phyloP scores from a whole-genome alignment of 306 rosid genomes.

The Casuarina glauca region DNA sequence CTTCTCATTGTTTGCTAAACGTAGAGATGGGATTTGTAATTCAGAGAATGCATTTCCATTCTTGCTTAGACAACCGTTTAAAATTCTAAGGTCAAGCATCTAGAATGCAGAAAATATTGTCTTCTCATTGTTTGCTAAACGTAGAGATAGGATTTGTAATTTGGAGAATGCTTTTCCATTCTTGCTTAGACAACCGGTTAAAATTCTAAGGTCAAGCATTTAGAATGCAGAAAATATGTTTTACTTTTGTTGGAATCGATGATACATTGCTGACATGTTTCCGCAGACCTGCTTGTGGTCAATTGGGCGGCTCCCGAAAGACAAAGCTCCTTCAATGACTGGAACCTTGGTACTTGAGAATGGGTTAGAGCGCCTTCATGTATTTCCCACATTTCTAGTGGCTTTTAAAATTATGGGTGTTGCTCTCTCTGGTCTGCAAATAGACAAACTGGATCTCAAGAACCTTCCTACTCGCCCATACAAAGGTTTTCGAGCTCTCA shows the following conservation, averaged over 20 bases:
- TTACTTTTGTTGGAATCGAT: conserved; percentile 7
- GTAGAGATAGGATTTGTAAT: background rate
- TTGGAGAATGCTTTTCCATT: background rate
- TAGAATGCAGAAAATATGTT: background rate
- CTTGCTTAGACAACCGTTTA: background rate
- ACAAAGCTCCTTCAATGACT: conserved; percentile 85
- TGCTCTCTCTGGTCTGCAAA: conserved; percentile 86
- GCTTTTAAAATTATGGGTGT: conserved; percentile 82
- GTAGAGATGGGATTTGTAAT: background rate
- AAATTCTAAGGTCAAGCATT: background rate
- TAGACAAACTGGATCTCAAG: conserved; percentile 78
- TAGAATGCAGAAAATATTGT: background rate
- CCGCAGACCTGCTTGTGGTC: conserved; percentile 86
- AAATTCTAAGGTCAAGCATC: background rate
- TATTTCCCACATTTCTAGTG: conserved; percentile 82
- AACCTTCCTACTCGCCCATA: conserved; percentile 63
- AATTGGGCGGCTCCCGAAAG: conserved; percentile 85
- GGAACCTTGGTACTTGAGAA: conserved; percentile 80
- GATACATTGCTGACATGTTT: conserved; percentile 8
- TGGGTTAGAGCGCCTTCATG: conserved; percentile 78
- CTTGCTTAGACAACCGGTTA: background rate
- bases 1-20: background rate
- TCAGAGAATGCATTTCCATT: background rate
- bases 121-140: background rate
- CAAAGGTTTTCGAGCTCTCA: conserved; percentile 93